Percentiles rank a stretch among this genome's conserved stretches.
These are phyloP conservation scores for Fistulifera pelliculosa DNA, from an alignment of 108 stramenopile species.

Conservation along the genomic window DNA sequence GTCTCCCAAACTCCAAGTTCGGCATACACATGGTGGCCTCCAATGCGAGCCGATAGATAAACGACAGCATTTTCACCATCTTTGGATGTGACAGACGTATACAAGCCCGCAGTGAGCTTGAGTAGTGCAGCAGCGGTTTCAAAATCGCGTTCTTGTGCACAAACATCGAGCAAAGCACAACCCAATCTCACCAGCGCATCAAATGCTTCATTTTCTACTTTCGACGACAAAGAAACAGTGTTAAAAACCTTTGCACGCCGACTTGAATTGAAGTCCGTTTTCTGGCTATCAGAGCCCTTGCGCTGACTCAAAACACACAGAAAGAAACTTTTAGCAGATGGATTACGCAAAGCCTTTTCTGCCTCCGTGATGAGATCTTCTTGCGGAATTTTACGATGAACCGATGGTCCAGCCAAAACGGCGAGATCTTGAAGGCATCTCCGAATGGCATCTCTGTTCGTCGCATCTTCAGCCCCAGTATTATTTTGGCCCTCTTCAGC, in stretches of 20 bases:
- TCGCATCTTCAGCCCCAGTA: constrained; percentile 38
- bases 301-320: constrained; percentile 60
- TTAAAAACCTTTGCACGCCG: too few relatives aligned
- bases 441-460: constrained; percentile 60
- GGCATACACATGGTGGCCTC: constrained; percentile 71
- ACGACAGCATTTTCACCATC: constrained; percentile 19
- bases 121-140: constrained; percentile 68
- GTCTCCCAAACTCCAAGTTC: constrained; percentile 72
- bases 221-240: constrained; percentile 12
- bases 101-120: constrained; percentile 68
- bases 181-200: constrained; percentile 64
- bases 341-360: constrained; percentile 67
- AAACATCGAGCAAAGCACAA: constrained; percentile 76
- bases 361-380: constrained; percentile 60
- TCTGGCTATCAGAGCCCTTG: constrained; percentile 37
- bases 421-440: constrained; percentile 20
- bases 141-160: constrained; percentile 62
- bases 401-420: background rate
- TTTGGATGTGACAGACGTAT: constrained; percentile 21
- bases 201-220: constrained; percentile 55
- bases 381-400: background rate
- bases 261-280: constrained; percentile 2
- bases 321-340: constrained; percentile 70
- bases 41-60: constrained; percentile 70
- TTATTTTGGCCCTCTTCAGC: constrained; percentile 34